Conservation (phyloP, 2,329 filamentous ascomycete genomes). For the Monosporascus sp. region DNA sequence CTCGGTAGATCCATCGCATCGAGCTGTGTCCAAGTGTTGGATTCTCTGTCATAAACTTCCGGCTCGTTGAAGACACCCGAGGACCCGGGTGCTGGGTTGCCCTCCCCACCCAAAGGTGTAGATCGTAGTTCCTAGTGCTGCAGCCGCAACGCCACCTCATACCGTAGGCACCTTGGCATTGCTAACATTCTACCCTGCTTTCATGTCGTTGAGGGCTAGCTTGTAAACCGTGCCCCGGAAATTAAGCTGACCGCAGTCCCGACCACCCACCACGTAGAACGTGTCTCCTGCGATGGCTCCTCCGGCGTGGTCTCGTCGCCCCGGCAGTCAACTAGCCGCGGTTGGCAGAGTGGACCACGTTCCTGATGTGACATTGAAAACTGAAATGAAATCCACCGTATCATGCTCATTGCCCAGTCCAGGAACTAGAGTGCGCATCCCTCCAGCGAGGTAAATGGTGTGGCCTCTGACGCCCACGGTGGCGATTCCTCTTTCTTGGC, state of each 20-base stretch:
- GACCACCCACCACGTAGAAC: slow-evolving; percentile 33
- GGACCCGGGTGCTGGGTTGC: slow-evolving; percentile 3
- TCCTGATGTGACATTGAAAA: slow-evolving; percentile 22
- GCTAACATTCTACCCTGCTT: slow-evolving; percentile 20
- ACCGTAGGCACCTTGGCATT: slow-evolving; percentile 30
- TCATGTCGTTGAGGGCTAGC: slow-evolving; percentile 23
- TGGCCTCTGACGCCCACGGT: slow-evolving; percentile 23
- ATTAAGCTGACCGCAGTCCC: slow-evolving; percentile 24
- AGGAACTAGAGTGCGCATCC: slow-evolving; percentile 23
- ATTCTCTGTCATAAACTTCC: no score
- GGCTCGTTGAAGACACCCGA: slow-evolving; percentile 1
- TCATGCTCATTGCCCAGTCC: not conserved
- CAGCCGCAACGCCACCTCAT: slow-evolving; percentile 24
- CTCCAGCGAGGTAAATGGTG: slow-evolving; percentile 32
- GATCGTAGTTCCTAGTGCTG: slow-evolving; percentile 6
- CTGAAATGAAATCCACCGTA: slow-evolving; percentile 20
- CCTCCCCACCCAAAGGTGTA: slow-evolving; percentile 7
- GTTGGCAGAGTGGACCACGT: slow-evolving; percentile 23
- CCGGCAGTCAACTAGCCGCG: slow-evolving; percentile 20
- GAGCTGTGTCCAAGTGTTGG: no score
- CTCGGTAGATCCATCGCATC: slow-evolving; percentile 6
- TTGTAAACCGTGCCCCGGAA: slow-evolving; percentile 29
- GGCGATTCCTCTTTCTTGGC: slow-evolving; percentile 25
- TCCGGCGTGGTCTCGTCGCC: slow-evolving; percentile 29
- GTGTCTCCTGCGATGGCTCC: slow-evolving; percentile 22